phyloP scores from a whole-genome alignment of 164 flowering plant genomes.

The Tetracentron sinense region DNA sequence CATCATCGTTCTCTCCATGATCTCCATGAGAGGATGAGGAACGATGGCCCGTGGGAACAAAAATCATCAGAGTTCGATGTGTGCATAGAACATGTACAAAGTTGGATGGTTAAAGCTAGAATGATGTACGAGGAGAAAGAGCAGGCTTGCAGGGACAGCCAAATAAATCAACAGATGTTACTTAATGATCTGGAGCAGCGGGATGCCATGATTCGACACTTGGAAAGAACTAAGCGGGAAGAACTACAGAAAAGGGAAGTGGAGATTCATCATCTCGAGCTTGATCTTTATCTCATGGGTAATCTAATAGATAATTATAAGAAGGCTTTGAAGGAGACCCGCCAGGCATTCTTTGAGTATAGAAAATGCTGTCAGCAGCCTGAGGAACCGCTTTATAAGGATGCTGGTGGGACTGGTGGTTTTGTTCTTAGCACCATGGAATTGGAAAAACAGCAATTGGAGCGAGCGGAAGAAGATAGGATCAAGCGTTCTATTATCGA shows the following conservation, averaged over 20 bases:
- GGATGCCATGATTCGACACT: constrained; percentile 32
- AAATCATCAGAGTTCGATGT: constrained; percentile 33
- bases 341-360: constrained; percentile 53
- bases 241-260: constrained; percentile 43
- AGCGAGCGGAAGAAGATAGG: constrained; percentile 63
- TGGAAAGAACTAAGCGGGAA: constrained; percentile 39
- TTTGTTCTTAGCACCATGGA: constrained; percentile 55
- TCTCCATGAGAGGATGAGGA: constrained; percentile 53
- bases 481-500: constrained; percentile 31
- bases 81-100: constrained; percentile 46
- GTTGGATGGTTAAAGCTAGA: constrained; percentile 40
- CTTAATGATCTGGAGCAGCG: constrained; percentile 48
- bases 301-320: constrained; percentile 59
- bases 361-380: constrained; percentile 39
- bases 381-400: constrained; percentile 72
- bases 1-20: constrained; percentile 28
- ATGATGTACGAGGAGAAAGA: constrained; percentile 48
- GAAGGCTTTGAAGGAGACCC: constrained; percentile 64
- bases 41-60: constrained; percentile 45
- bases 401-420: constrained; percentile 67
- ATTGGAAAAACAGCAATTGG: constrained; percentile 45
- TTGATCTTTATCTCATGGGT: constrained; percentile 58
- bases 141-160: constrained; percentile 26
- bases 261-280: constrained; percentile 49
- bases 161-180: constrained; percentile 37